Percentiles rank a stretch among this genome's conserved stretches.
phyloP scores from a whole-genome alignment of 768 basidiomycete genomes.

The Exsudoporus frostii region DNA sequence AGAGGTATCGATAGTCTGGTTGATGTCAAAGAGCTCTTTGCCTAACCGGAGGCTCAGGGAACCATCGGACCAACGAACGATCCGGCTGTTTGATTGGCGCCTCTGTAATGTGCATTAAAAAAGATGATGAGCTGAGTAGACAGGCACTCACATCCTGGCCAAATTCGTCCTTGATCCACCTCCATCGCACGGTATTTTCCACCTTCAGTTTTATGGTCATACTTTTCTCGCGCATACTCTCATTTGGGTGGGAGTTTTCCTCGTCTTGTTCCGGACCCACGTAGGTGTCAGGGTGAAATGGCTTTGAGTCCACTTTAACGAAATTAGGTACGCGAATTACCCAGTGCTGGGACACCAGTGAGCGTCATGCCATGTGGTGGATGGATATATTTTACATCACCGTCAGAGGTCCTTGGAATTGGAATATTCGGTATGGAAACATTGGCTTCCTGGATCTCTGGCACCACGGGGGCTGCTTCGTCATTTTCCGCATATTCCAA shows the following conservation, averaged over 20 bases:
- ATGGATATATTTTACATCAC: constrained; percentile 54
- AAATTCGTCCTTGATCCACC: constrained; percentile 77
- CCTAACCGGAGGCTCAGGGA: constrained; percentile 87
- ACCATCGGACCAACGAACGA: constrained; percentile 96
- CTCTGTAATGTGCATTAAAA: constrained; percentile 41
- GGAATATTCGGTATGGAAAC: constrained; percentile 87
- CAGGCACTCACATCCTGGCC: constrained; percentile 67
- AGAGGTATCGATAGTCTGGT: constrained; percentile 73
- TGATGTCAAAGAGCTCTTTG: constrained; percentile 91
- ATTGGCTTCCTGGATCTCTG: constrained; percentile 60
- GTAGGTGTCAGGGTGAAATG: constrained; percentile 87
- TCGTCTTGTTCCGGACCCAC: constrained; percentile 78
- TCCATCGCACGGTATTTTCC: constrained; percentile 94
- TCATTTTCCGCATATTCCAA: constrained; percentile 85
- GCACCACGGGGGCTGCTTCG: constrained; percentile 51
- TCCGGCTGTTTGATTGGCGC: constrained; percentile 84
- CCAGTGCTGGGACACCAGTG: constrained; percentile 56
- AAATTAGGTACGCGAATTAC: constrained; percentile 93
- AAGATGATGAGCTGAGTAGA: background rate
- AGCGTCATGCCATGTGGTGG: constrained; percentile 1
- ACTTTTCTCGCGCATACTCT: constrained; percentile 69
- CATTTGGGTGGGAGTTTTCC: constrained; percentile 53
- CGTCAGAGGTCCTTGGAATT: constrained; percentile 74
- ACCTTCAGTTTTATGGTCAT: constrained; percentile 86
- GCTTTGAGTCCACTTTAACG: constrained; percentile 83